Evolutionary conservation across 148 eudicot species (phyloP), one percentile per base, ranked within the genome.

Genomic region (Silene conica): DNA sequence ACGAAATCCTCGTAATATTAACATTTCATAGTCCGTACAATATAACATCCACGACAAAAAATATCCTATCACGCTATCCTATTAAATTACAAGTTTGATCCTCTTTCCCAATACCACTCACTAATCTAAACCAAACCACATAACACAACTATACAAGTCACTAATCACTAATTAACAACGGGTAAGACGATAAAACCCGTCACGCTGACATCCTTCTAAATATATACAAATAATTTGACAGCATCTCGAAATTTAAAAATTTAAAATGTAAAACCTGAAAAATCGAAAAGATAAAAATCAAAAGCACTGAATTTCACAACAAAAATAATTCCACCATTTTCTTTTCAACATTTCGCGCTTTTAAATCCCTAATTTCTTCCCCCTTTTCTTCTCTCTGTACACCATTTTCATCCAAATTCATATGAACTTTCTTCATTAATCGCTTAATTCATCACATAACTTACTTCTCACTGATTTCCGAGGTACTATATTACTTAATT

Each of bases 281-380:
- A 25, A 23, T 25, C n/a, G 41, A 15, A 16, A 21, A 26, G 58
- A 15, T 55, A 74, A 55, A 55, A n/a, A 55, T n/a, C 4, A 68
- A 20, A 43, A 48, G 13, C 78, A 55, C 31, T 67, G 61, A 64
- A 64, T 14, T 64, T 64, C 68, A 31, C 34, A 31, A 64, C 68
- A 64, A 63, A 0, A 10, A 63, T 21, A 66, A 41, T 41, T 74
- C 57, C 56, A 57, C 41, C 78, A 66, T 75, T 75, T 21, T 50
- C 55, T 57, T 66, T 75, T 8, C 67, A 67, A 48, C 18, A 67
- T 75, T 75, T 75, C 72, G 78, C 78, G 78, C 72, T 75, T 38
- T 50, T 50, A 50, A 50, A 50, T 50, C 55, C 55, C 55, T 50
- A 50, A 50, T 50, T 50, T 50, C 78, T 58, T 74, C 13, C 63